Evolutionary conservation across 441 rosid genomes (phyloP).

Genomic region (Gossypium gossypioides): DNA sequence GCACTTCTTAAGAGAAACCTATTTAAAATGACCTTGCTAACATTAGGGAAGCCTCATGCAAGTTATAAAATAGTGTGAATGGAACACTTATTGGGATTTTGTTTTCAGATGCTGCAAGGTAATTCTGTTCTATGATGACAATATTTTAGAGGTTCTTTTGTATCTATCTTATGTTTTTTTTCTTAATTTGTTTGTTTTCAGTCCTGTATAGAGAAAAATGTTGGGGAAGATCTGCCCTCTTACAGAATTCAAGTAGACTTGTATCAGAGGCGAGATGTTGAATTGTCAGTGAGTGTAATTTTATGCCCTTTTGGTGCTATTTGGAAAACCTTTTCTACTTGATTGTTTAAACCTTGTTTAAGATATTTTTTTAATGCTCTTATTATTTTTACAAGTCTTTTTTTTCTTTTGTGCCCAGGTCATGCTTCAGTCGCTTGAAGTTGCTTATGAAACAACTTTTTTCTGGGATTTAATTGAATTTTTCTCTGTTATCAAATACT

Average conservation of each 20-base stretch:
- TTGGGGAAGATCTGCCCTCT: conserved; percentile 37
- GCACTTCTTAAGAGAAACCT: not conserved
- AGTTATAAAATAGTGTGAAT: not conserved
- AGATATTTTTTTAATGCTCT: not conserved
- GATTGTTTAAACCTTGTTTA: not conserved
- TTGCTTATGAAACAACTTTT: conserved; percentile 43
- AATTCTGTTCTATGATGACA: not conserved
- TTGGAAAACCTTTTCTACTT: not conserved
- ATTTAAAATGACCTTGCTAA: not conserved
- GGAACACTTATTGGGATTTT: not conserved
- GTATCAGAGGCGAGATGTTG: conserved; percentile 42
- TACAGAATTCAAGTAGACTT: conserved; percentile 51
- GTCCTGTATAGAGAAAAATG: conserved; percentile 29
- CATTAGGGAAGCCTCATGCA: not conserved
- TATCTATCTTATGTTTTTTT: not conserved
- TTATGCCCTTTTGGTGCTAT: conserved; percentile 15
- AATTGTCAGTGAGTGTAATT: conserved; percentile 55
- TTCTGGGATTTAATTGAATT: conserved; percentile 37
- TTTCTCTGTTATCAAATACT: conserved; percentile 37
- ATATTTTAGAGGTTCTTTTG: not conserved
- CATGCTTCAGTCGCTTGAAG: conserved; percentile 54
- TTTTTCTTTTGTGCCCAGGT: conserved; percentile 34
- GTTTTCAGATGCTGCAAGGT: not conserved
- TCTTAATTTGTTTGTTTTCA: conserved; percentile 24
- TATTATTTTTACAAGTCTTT: not conserved